These are phyloP conservation scores for Isabelozyma heimii DNA, from an alignment of 805 yeast genomes.

Conservation along the genomic window DNA sequence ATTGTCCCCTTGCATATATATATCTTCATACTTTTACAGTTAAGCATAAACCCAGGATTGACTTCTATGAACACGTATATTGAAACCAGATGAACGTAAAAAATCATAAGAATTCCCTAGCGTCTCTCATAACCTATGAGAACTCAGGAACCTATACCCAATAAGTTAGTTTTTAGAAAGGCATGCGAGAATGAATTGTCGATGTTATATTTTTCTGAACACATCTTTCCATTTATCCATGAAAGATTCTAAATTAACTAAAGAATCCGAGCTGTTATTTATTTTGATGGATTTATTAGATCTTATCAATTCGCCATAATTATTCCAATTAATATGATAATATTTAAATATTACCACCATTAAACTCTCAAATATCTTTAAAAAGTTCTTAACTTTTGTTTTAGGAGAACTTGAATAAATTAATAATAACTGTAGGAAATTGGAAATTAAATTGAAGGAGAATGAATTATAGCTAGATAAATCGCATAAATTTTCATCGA, in stretches of 20 bases:
- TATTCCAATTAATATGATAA: slow-evolving; percentile 43
- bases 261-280: slow-evolving; percentile 32
- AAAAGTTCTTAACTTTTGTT: slow-evolving; percentile 24
- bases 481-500: neutral
- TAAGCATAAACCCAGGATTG: no score
- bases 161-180: neutral
- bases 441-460: slow-evolving; percentile 26
- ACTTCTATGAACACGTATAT: no score
- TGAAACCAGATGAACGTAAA: neutral
- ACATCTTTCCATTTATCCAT: slow-evolving; percentile 35
- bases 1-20: neutral
- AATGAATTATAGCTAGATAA: slow-evolving; percentile 18
- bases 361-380: slow-evolving; percentile 30
- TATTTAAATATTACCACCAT: slow-evolving; percentile 30
- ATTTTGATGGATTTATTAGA: slow-evolving; percentile 35
- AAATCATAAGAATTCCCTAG: neutral
- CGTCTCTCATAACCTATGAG: neutral
- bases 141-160: neutral
- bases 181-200: neutral
- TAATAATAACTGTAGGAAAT: slow-evolving; percentile 32
- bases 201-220: slow-evolving; percentile 21
- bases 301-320: slow-evolving; percentile 28
- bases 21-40: neutral
- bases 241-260: slow-evolving; percentile 33
- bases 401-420: slow-evolving; percentile 33